Percentiles rank a stretch among this genome's conserved stretches.
These are phyloP conservation scores for Aschersonia sp. DNA, from an alignment of 2,329 filamentous ascomycete species.

Conservation along the genomic window DNA sequence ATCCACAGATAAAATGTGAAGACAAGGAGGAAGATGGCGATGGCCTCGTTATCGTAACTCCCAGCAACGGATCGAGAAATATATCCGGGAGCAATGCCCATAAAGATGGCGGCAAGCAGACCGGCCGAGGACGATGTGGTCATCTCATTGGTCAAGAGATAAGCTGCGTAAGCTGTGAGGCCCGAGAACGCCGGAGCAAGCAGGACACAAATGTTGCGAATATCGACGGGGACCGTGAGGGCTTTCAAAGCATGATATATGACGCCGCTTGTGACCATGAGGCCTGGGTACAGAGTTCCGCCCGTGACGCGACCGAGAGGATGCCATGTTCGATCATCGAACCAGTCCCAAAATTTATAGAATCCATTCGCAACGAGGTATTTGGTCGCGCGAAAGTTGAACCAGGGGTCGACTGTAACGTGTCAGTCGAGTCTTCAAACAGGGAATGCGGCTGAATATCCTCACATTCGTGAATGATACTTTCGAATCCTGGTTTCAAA, in stretches of 20 bases:
- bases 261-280: constrained; percentile 96
- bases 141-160: constrained; percentile 96
- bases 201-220: constrained; percentile 95
- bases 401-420: constrained; percentile 87
- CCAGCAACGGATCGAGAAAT: constrained; percentile 96
- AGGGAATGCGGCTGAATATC: not conserved
- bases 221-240: constrained; percentile 86
- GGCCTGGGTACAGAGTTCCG: constrained; percentile 93
- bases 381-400: constrained; percentile 98
- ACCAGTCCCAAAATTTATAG: constrained; percentile 99
- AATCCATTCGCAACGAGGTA: constrained; percentile 95
- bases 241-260: constrained; percentile 91
- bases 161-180: constrained; percentile 81
- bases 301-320: constrained; percentile 95
- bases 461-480: constrained; percentile 97
- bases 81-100: constrained; percentile 95
- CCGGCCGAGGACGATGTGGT: constrained; percentile 88
- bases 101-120: constrained; percentile 85
- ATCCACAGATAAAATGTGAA: constrained; percentile 99
- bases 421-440: constrained; percentile 10
- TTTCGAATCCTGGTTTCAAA: constrained; percentile 64
- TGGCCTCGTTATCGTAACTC: constrained; percentile 98
- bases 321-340: constrained; percentile 99
- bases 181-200: constrained; percentile 91
- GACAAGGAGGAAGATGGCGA: constrained; percentile 95